phyloP scores from a whole-genome alignment of 805 yeast species.

The Nakazawaea wickerhamii region DNA sequence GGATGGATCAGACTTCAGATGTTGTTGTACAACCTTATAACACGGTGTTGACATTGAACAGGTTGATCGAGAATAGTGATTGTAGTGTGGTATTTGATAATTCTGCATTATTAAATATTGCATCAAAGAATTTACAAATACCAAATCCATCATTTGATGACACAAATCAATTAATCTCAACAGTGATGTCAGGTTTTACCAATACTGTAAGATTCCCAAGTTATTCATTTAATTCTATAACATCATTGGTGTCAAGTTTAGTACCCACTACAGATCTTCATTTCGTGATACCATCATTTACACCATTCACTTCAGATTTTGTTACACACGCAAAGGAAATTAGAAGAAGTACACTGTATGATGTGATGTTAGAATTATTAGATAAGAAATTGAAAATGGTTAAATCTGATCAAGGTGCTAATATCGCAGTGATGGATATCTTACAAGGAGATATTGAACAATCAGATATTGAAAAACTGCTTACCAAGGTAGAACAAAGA shows the following conservation, averaged over 20 bases:
- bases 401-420: slow-evolving; percentile 41
- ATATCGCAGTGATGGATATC: slow-evolving; percentile 67
- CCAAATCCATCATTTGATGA: slow-evolving; percentile 66
- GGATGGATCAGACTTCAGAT: slow-evolving; percentile 69
- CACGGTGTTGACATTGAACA: slow-evolving; percentile 71
- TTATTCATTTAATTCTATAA: slow-evolving; percentile 81
- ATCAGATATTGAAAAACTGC: slow-evolving; percentile 65
- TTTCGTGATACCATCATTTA: slow-evolving; percentile 64
- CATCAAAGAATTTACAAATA: slow-evolving; percentile 53
- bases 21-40: slow-evolving; percentile 99
- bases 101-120: slow-evolving; percentile 71
- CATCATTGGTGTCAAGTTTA: slow-evolving; percentile 73
- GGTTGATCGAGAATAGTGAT: slow-evolving; percentile 82
- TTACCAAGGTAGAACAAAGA: slow-evolving; percentile 56
- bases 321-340: slow-evolving; percentile 54
- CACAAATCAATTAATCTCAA: slow-evolving; percentile 79
- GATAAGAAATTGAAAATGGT: slow-evolving; percentile 79
- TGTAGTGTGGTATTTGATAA: slow-evolving; percentile 89
- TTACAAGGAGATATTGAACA: slow-evolving; percentile 65
- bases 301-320: slow-evolving; percentile 72
- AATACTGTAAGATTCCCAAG: slow-evolving; percentile 89
- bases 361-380: slow-evolving; percentile 74
- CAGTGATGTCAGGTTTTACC: slow-evolving; percentile 78
- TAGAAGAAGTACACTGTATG: slow-evolving; percentile 74
- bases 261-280: slow-evolving; percentile 85